These are phyloP conservation scores for Dryas integrifolia DNA, from an alignment of 331 rosid genomes.

Conservation along the genomic window DNA sequence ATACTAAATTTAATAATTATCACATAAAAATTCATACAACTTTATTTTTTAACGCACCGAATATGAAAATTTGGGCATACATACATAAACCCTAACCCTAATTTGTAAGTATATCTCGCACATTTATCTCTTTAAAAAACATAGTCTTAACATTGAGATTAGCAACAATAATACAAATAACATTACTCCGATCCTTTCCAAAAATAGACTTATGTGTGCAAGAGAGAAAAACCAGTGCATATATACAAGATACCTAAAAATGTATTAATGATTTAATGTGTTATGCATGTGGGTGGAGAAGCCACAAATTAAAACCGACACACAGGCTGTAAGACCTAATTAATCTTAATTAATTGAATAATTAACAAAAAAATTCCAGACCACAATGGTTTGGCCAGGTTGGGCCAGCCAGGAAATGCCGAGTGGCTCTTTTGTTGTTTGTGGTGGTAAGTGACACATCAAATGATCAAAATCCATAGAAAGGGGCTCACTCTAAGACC, in stretches of 20 bases:
- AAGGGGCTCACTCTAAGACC: conserved; percentile 10
- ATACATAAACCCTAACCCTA: too few relatives aligned
- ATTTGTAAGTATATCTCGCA: too few relatives aligned
- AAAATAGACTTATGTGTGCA: too few relatives aligned
- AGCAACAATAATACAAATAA: too few relatives aligned
- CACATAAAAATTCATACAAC: too few relatives aligned
- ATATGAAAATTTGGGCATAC: too few relatives aligned
- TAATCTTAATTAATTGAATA: background rate
- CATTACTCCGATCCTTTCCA: too few relatives aligned
- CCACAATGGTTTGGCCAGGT: conserved; percentile 33
- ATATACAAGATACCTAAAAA: background rate
- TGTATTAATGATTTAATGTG: background rate
- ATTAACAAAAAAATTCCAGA: background rate
- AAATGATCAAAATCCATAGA: background rate
- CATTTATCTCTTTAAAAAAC: too few relatives aligned
- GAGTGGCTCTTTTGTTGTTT: conserved; percentile 28
- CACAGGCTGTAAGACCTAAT: conserved; percentile 36
- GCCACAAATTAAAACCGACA: conserved; percentile 27
- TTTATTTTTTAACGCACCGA: too few relatives aligned
- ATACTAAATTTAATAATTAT: too few relatives aligned
- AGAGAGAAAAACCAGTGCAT: too few relatives aligned
- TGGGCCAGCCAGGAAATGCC: conserved; percentile 40
- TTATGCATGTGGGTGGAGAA: conserved; percentile 23
- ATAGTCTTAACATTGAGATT: too few relatives aligned
- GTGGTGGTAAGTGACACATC: conserved; percentile 40